Percentiles rank a stretch among this genome's conserved stretches.
phyloP scores from a whole-genome alignment of 129 eudicot species.

The Mikania micrantha region DNA sequence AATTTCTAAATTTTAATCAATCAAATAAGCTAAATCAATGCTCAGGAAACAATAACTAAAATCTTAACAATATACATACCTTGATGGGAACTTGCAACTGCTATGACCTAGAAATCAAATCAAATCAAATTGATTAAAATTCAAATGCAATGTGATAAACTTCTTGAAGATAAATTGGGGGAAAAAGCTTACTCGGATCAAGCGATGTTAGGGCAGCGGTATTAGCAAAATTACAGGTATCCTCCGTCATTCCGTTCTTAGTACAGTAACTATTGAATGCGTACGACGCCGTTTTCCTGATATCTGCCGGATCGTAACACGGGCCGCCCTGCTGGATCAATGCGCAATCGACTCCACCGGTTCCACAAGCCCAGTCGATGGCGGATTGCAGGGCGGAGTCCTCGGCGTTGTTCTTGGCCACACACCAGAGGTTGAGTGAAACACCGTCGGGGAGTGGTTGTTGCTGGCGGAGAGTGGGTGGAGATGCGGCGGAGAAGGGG shows the following conservation, averaged over 20 bases:
- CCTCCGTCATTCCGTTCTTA: constrained; percentile 60
- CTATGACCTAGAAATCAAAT: constrained; percentile 50
- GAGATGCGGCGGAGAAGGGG: constrained; percentile 4
- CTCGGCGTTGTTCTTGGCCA: constrained; percentile 93
- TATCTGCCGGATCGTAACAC: constrained; percentile 61
- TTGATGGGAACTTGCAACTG: constrained; percentile 75
- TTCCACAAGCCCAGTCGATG: constrained; percentile 83
- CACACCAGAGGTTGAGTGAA: constrained; percentile 75
- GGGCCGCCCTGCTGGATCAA: constrained; percentile 70
- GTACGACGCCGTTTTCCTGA: constrained; percentile 71
- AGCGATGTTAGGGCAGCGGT: constrained; percentile 76
- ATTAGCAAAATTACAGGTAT: constrained; percentile 51
- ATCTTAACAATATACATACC: constrained; percentile 33
- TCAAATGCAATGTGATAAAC: not conserved
- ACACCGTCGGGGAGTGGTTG: constrained; percentile 26
- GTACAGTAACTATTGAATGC: constrained; percentile 77
- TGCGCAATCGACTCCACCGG: constrained; percentile 74
- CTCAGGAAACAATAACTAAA: not conserved
- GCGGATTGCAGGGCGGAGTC: constrained; percentile 72
- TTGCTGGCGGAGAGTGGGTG: constrained; percentile 9
- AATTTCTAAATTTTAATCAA: not conserved
- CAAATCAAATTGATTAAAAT: constrained; percentile 3
- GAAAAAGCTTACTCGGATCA: constrained; percentile 56
- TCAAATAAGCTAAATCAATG: not conserved
- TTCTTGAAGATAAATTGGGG: not conserved